Evolutionary conservation across 768 basidiomycete species (phyloP), one percentile per base, ranked within the genome.

Genomic region (Suillus sp.): DNA sequence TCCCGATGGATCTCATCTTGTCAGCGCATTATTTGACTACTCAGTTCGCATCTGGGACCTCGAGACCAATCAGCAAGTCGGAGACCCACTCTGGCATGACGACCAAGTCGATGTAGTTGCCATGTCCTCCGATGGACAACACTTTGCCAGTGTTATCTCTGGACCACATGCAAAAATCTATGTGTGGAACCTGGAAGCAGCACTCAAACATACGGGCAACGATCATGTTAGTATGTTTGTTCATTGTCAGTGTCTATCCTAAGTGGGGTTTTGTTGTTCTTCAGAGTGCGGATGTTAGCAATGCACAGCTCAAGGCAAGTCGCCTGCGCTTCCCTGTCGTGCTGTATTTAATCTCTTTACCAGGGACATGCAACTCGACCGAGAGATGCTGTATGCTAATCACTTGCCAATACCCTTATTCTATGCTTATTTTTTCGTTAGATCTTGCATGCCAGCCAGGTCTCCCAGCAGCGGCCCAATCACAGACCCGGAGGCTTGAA

Each of bases 81-180:
- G n/a, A n/a, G n/a, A n/a, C n/a, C n/a, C n/a, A n/a, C n/a, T n/a
- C n/a, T n/a, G n/a, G n/a, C n/a, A n/a, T n/a, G n/a, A n/a, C n/a
- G n/a, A n/a, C n/a, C n/a, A n/a, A n/a, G n/a, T n/a, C n/a, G n/a
- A n/a, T n/a, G n/a, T n/a, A n/a, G n/a, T n/a, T n/a, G n/a, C n/a
- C 4, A 70, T 95, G 48, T 93, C 90, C 67, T 81, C 83, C 2
- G 93, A 96, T 77, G 93, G 90, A 11, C 88, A 83, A 69, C 85
- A 87, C 61, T 80, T 97, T 7, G 92, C 88, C 3, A 93, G n/a
- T n/a, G n/a, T n/a, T n/a, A n/a, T n/a, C n/a, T n/a, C 86, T 13
- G 94, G 95, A 0, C 84, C 84, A 69, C 95, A 97, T 72, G 81
- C 85, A 64, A 79, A 83, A 40, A 76, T 96, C 0, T 87, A 90